These are phyloP conservation scores for Dothistroma septosporum DNA, from an alignment of 2,329 filamentous ascomycete genomes.

Conservation along the genomic window DNA sequence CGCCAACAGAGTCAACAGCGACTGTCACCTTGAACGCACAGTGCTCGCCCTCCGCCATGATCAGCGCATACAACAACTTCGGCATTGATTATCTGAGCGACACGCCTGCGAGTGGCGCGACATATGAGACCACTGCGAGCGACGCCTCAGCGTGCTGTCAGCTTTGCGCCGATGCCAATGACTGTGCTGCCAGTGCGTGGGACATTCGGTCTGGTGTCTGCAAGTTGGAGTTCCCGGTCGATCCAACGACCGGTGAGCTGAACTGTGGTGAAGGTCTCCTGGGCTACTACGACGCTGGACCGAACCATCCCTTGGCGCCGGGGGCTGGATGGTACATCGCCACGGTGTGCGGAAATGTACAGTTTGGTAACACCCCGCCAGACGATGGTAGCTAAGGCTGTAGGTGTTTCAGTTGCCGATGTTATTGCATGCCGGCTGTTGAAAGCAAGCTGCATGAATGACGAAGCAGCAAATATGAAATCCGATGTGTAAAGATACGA, in stretches of 20 bases:
- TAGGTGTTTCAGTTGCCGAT: not conserved
- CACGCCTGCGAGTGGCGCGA: constrained; percentile 25
- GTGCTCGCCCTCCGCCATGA: constrained; percentile 32
- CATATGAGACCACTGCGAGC: constrained; percentile 27
- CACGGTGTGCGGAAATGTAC: constrained; percentile 28
- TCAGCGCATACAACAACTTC: constrained; percentile 25
- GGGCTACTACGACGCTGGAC: constrained; percentile 30
- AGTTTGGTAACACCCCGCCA: constrained; percentile 26
- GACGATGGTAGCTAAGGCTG: constrained; percentile 31
- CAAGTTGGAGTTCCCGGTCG: constrained; percentile 29
- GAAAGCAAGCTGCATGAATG: not conserved
- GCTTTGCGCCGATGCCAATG: constrained; percentile 28
- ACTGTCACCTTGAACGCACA: constrained; percentile 30
- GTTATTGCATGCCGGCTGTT: not conserved
- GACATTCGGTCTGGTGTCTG: constrained; percentile 29
- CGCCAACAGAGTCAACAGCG: constrained; percentile 17
- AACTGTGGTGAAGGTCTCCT: constrained; percentile 29
- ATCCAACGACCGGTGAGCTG: constrained; percentile 23
- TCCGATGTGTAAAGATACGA: not conserved
- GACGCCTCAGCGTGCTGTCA: constrained; percentile 33
- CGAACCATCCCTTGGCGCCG: constrained; percentile 30
- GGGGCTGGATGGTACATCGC: constrained; percentile 31
- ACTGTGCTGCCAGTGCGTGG: constrained; percentile 31
- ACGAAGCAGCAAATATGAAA: not conserved
- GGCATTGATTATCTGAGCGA: constrained; percentile 28